Base-by-base conservation (phyloP, 2,329 filamentous ascomycete genomes). In the Cordyceps farinosa region DNA sequence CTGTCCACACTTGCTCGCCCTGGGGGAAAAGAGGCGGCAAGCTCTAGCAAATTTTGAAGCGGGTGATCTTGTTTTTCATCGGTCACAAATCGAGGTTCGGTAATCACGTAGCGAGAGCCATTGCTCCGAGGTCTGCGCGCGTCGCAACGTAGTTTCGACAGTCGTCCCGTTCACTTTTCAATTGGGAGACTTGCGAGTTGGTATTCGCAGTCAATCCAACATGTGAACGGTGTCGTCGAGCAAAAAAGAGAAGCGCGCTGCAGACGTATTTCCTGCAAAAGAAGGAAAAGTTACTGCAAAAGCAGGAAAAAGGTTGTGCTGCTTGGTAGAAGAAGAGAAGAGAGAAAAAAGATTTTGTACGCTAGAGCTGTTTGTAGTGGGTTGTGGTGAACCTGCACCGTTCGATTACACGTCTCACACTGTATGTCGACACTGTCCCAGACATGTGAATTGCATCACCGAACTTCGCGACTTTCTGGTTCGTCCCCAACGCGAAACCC, bases 11-110 rank as follows among this genome's bases (percentile, higher is more conserved):
- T 84, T 84, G 82, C 80, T 74, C 84, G 83, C 79, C 81, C 79
- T 85, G 75, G 78, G 70, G 73, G 72, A 57, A 70, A 72, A 76
- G 74, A 80, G 78, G 77, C 84, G 84, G 79, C 82, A 86, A 85
- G 84, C 84, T 87, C 84, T 87, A 87, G 84, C 84, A 84, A 80
- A 77, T 79, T 79, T 84, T 77, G 83, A 87, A 87, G 84, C 83
- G 72, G 65, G 53, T 63, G 45, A 52, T 51, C 22, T n/a, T 32
- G 11, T 42, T 65, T 57, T 60, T 30, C 29, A 32, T 48, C n/a
- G 45, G 22, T 52, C 30, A 42, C 57, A 34, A 5, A n/a, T 27
- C 15, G 34, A 9, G 22, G 22, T 59, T 59, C 56, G 45, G 44
- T 15, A 29, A 30, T 57, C 32, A 47, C 40, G 22, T n/a, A 17